Evolutionary conservation across 352 stramenopile species (phyloP).

Genomic region (Globisporangium radiosum): DNA sequence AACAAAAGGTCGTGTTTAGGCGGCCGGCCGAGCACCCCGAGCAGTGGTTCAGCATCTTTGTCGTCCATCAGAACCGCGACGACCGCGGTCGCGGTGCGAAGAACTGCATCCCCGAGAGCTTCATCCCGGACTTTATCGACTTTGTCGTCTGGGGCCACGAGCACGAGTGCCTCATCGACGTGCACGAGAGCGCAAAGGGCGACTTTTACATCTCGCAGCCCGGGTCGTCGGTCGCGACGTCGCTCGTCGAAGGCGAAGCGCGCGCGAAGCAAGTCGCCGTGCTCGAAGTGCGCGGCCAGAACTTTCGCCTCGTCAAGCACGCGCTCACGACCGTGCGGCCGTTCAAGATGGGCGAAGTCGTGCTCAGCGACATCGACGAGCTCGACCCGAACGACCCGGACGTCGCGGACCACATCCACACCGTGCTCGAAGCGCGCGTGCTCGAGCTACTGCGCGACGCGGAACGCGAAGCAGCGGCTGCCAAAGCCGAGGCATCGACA

Average conservation of each 20-base stretch:
- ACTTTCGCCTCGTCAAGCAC: slow-evolving; percentile 86
- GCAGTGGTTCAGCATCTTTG: slow-evolving; percentile 98
- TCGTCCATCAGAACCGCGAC: slow-evolving; percentile 98
- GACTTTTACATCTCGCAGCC: slow-evolving; percentile 97
- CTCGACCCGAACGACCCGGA: slow-evolving; percentile 90
- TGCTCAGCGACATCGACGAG: slow-evolving; percentile 76
- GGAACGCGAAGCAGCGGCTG: slow-evolving; percentile 24
- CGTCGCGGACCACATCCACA: slow-evolving; percentile 59
- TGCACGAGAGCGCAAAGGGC: slow-evolving; percentile 91
- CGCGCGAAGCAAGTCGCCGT: slow-evolving; percentile 84
- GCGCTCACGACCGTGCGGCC: slow-evolving; percentile 88
- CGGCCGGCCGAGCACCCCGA: slow-evolving; percentile 67
- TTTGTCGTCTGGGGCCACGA: slow-evolving; percentile 97
- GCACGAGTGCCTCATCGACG: slow-evolving; percentile 96
- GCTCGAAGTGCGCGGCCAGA: slow-evolving; percentile 83
- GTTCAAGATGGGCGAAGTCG: slow-evolving; percentile 92
- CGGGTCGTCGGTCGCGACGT: slow-evolving; percentile 95
- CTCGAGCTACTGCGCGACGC: slow-evolving; percentile 62
- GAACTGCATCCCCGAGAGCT: slow-evolving; percentile 96
- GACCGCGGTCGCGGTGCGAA: slow-evolving; percentile 88
- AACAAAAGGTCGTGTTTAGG: slow-evolving; percentile 94
- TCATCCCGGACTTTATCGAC: slow-evolving; percentile 99
- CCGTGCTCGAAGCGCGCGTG: slow-evolving; percentile 62
- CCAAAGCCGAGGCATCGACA: slow-evolving; percentile 16
- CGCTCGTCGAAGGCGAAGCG: slow-evolving; percentile 85